Percentiles rank a stretch among this genome's conserved stretches.
Evolutionary conservation across 495 filamentous ascomycete species (phyloP).

Genomic region (Paragyromitra xinjiangensis): DNA sequence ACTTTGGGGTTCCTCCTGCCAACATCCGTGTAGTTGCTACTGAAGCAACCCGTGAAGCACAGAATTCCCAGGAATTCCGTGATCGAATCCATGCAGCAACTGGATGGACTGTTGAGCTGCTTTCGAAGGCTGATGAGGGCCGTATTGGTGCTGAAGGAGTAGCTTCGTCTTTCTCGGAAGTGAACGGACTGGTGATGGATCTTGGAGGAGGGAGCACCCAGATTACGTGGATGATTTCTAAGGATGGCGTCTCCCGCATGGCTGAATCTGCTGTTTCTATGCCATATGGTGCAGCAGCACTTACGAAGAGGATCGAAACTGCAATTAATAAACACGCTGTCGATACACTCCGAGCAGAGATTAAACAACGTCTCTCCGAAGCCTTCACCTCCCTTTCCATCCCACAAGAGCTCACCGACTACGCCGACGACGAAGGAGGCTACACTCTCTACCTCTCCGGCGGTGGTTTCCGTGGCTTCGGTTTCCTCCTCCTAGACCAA

Average conservation of each 20-base stretch:
- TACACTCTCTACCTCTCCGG: conserved; percentile 85
- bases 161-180: conserved; percentile 73
- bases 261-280: conserved; percentile 65
- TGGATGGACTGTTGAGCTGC: conserved; percentile 73
- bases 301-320: conserved; percentile 70
- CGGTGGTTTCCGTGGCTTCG: conserved; percentile 90
- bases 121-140: conserved; percentile 83
- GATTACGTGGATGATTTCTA: conserved; percentile 80
- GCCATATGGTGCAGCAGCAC: conserved; percentile 86
- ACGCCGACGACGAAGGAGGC: conserved; percentile 63
- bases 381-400: conserved; percentile 70
- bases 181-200: conserved; percentile 82
- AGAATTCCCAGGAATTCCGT: conserved; percentile 75
- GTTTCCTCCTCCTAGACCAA: conserved; percentile 79
- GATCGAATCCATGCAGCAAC: conserved; percentile 68
- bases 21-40: conserved; percentile 83
- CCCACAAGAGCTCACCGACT: conserved; percentile 63
- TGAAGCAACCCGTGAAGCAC: conserved; percentile 84
- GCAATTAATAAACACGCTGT: conserved; percentile 60
- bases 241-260: conserved; percentile 64
- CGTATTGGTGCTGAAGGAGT: conserved; percentile 84
- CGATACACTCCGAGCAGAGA: conserved; percentile 65
- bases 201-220: conserved; percentile 91
- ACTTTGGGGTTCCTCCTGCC: conserved; percentile 68
- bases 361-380: conserved; percentile 67